These are phyloP conservation scores for Dissoconium aciculare DNA, from an alignment of 2,329 filamentous ascomycete genomes.

Conservation along the genomic window DNA sequence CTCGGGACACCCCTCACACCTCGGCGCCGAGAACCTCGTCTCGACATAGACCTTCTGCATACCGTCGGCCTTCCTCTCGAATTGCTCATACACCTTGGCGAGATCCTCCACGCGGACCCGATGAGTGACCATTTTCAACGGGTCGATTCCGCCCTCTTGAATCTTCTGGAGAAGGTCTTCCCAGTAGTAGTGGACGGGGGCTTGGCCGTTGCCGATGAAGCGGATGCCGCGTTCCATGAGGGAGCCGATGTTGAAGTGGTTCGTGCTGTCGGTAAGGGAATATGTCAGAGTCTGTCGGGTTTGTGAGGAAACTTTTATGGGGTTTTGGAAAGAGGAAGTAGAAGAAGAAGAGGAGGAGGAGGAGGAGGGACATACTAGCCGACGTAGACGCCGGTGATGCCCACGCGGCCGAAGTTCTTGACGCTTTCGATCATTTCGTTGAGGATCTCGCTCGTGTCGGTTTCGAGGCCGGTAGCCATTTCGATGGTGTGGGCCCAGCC, in stretches of 20 bases:
- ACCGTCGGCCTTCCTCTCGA: conserved; percentile 56
- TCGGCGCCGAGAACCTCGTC: conserved; percentile 42
- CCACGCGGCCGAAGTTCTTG: conserved; percentile 55
- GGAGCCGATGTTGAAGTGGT: conserved; percentile 64
- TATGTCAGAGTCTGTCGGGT: background rate
- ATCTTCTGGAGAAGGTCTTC: conserved; percentile 57
- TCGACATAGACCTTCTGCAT: conserved; percentile 70
- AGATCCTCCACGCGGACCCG: conserved; percentile 43
- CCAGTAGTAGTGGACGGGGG: conserved; percentile 75
- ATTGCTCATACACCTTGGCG: conserved; percentile 39
- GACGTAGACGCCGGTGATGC: conserved; percentile 59
- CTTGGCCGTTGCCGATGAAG: conserved; percentile 54
- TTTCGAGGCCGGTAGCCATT: conserved; percentile 53
- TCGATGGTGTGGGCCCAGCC: conserved; percentile 47
- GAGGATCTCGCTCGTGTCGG: conserved; percentile 66
- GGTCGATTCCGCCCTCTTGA: conserved; percentile 53
- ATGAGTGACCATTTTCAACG: conserved; percentile 67
- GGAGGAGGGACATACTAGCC: conserved; percentile 35
- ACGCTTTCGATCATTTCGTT: conserved; percentile 70
- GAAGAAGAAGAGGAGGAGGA: too few relatives aligned
- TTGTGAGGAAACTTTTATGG: too few relatives aligned
- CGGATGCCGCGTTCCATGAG: conserved; percentile 78
- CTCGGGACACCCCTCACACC: conserved; percentile 35
- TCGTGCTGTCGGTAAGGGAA: background rate
- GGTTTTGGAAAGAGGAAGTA: too few relatives aligned